phyloP scores from a whole-genome alignment of 1,284 basidiomycete genomes.

The Sphaerobolus stellatus region DNA sequence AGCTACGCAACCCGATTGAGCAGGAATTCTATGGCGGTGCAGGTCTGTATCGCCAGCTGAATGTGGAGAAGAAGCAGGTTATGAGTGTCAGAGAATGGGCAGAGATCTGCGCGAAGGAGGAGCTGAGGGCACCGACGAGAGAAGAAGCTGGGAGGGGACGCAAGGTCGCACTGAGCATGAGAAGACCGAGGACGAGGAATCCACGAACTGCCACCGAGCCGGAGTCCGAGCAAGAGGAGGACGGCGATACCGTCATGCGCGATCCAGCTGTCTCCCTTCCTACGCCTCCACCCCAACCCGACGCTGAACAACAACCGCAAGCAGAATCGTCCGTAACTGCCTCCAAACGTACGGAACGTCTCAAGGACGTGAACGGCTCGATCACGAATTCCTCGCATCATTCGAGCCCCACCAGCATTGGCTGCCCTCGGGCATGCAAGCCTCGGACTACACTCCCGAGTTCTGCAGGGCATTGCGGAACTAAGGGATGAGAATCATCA shows the following conservation, averaged over 20 bases:
- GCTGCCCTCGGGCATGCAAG: slow-evolving; percentile 70
- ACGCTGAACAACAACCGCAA: not conserved
- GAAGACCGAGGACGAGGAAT: no score
- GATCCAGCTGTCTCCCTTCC: slow-evolving; percentile 12
- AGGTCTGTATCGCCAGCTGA: slow-evolving; percentile 88
- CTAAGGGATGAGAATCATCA: no score
- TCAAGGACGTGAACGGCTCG: slow-evolving; percentile 23
- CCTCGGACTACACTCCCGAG: slow-evolving; percentile 79
- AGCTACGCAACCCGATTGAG: slow-evolving; percentile 86
- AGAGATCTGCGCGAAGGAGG: slow-evolving; percentile 69
- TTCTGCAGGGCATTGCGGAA: slow-evolving; percentile 84
- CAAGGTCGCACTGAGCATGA: no score
- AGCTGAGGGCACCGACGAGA: slow-evolving; percentile 19
- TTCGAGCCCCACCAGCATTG: slow-evolving; percentile 74
- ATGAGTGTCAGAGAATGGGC: slow-evolving; percentile 87
- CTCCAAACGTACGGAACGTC: slow-evolving; percentile 5
- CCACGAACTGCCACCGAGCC: no score
- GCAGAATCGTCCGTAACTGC: not conserved
- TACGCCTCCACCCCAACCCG: slow-evolving; percentile 2
- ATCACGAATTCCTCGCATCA: slow-evolving; percentile 61
- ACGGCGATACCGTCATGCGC: no score
- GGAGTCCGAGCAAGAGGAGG: no score
- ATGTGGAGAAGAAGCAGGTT: slow-evolving; percentile 82
- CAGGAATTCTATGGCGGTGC: slow-evolving; percentile 86
- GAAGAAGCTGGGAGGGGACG: slow-evolving; percentile 16